Conservation (phyloP, 2,329 filamentous ascomycete species). For the Coniosporium tulheliwenetii region DNA sequence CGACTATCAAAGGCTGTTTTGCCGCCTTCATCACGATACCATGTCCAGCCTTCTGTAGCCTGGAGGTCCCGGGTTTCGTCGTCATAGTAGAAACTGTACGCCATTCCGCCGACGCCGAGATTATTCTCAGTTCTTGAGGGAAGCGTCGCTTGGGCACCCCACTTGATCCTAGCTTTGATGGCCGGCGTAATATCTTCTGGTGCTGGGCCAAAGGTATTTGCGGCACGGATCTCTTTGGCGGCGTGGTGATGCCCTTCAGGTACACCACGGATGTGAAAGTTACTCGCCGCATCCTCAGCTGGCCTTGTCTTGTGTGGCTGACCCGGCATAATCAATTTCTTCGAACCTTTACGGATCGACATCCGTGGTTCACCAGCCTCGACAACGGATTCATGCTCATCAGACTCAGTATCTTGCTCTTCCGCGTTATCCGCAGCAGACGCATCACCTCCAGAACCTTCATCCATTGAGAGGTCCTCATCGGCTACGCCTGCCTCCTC, state of each 20-base stretch:
- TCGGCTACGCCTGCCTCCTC: conserved; percentile 4
- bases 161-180: conserved; percentile 32
- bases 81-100: conserved; percentile 26
- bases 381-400: conserved; percentile 11
- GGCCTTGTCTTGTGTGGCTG: no score
- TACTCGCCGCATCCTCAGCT: no score
- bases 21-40: conserved; percentile 32
- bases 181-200: conserved; percentile 32
- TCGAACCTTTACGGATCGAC: no score
- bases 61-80: conserved; percentile 27
- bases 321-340: no score
- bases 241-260: conserved; percentile 11
- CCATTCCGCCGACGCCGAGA: conserved; percentile 20
- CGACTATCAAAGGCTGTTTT: conserved; percentile 23
- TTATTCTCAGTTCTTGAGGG: conserved; percentile 26
- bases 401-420: conserved; percentile 20
- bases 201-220: conserved; percentile 34
- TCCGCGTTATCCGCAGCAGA: conserved; percentile 15
- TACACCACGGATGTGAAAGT: conserved; percentile 9
- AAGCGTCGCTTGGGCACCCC: conserved; percentile 34
- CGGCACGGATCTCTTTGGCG: conserved; percentile 28
- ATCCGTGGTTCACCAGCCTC: neutral
- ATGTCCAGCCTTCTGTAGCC: conserved; percentile 31
- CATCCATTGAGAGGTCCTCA: conserved; percentile 17
- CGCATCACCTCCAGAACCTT: conserved; percentile 17